Percentiles rank a stretch among this genome's conserved stretches.
Conservation (phyloP, 2,329 filamentous ascomycete species). For the Zelopaecilomyces penicillatus region DNA sequence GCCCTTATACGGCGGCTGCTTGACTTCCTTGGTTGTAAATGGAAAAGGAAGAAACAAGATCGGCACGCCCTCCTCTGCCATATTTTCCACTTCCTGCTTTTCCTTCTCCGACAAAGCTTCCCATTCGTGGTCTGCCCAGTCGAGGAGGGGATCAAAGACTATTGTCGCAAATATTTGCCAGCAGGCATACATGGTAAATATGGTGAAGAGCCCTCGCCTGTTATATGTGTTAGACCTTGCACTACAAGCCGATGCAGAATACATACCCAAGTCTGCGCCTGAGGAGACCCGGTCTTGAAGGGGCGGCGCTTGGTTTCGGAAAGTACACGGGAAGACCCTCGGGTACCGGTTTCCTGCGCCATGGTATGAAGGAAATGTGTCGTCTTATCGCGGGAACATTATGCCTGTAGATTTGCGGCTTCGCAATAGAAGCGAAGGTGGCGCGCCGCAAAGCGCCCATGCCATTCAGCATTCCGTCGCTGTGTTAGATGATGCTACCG, state of each 20-base stretch:
- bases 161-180: constrained; percentile 36
- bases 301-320: constrained; percentile 10
- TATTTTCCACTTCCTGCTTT: constrained; percentile 30
- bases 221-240: background rate
- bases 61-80: constrained; percentile 35
- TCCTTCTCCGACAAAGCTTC: constrained; percentile 35
- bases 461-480: background rate
- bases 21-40: constrained; percentile 43
- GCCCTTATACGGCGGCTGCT: constrained; percentile 42
- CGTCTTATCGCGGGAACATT: constrained; percentile 15
- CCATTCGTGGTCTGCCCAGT: constrained; percentile 34
- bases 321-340: constrained; percentile 26
- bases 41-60: constrained; percentile 54
- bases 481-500: background rate
- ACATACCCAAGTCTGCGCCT: constrained; percentile 22
- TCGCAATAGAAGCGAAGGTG: constrained; percentile 11
- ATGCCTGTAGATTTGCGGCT: constrained; percentile 14
- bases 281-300: constrained; percentile 11
- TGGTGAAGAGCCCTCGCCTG: constrained; percentile 23
- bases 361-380: constrained; percentile 26
- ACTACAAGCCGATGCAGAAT: constrained; percentile 1
- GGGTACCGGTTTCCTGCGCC: constrained; percentile 16
- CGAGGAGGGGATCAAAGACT: constrained; percentile 38
- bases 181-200: constrained; percentile 26
- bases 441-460: constrained; percentile 15